Conservation (phyloP, 768 basidiomycete genomes). For the Termitomyces sp. region DNA sequence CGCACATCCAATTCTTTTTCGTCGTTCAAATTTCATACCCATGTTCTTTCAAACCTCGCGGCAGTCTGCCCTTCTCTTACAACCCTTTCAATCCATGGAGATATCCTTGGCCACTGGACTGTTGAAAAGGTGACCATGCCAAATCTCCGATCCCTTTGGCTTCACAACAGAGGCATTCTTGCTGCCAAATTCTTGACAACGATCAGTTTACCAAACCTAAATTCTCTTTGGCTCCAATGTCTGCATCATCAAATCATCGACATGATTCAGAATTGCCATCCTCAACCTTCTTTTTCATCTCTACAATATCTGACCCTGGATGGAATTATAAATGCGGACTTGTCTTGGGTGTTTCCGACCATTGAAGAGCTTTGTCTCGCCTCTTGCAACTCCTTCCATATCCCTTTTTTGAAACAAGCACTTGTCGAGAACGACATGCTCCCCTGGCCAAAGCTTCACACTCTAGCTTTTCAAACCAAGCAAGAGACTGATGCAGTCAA, state of each 20-base stretch:
- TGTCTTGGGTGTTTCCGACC: slow-evolving; percentile 22
- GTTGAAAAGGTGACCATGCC: slow-evolving; percentile 12
- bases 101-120: slow-evolving; percentile 16
- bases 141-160: slow-evolving; percentile 23
- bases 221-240: slow-evolving; percentile 30
- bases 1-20: slow-evolving; percentile 10
- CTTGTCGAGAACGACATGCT: slow-evolving; percentile 11
- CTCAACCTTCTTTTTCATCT: slow-evolving; percentile 20
- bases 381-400: slow-evolving; percentile 17
- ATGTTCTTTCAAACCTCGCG: slow-evolving; percentile 3
- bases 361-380: slow-evolving; percentile 25
- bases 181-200: slow-evolving; percentile 23
- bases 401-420: slow-evolving; percentile 13
- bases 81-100: slow-evolving; percentile 25
- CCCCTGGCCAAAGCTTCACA: slow-evolving; percentile 18
- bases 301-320: slow-evolving; percentile 28
- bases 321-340: slow-evolving; percentile 9
- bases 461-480: slow-evolving; percentile 22
- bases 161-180: slow-evolving; percentile 17
- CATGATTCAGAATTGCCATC: not conserved
- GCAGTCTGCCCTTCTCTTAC: slow-evolving; percentile 18
- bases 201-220: slow-evolving; percentile 22
- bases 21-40: slow-evolving; percentile 1
- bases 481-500: slow-evolving; percentile 17
- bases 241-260: slow-evolving; percentile 13